Percentiles rank a stretch among this genome's conserved stretches.
phyloP scores from a whole-genome alignment of 495 filamentous ascomycete genomes.

The Tricharina praecox region DNA sequence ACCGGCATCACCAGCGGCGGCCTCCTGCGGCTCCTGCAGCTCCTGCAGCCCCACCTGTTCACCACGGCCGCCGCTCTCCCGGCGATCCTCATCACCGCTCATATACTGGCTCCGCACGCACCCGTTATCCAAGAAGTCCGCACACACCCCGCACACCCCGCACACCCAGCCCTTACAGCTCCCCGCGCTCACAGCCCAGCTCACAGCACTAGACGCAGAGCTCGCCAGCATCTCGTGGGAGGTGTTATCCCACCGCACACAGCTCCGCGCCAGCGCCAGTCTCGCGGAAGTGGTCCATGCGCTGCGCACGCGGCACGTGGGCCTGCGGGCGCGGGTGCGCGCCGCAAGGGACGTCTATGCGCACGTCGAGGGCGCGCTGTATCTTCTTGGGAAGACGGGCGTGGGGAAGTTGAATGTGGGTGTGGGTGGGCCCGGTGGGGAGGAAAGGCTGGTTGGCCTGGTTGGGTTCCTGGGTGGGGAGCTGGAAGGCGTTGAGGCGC shows the following conservation, averaged over 20 bases:
- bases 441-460: neutral
- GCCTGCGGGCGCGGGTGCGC: too few species aligned
- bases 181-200: too few species aligned
- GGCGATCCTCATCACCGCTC: neutral
- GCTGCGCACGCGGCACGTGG: neutral
- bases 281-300: neutral
- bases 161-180: neutral
- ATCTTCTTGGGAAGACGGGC: neutral
- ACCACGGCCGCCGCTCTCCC: neutral
- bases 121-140: neutral
- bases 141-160: neutral
- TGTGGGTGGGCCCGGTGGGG: neutral
- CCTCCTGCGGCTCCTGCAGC: neutral
- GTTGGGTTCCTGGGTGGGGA: neutral
- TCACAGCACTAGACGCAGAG: neutral
- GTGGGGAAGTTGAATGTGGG: neutral
- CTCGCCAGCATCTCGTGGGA: neutral
- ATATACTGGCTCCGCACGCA: neutral
- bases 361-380: neutral
- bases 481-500: neutral
- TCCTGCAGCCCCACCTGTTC: neutral
- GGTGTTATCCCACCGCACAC: neutral
- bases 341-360: too few species aligned
- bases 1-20: neutral
- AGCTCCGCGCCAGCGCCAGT: neutral